Percentiles rank a stretch among this genome's conserved stretches.
Conservation (phyloP, 129 eudicot species). For the Silybum marianum region DNA sequence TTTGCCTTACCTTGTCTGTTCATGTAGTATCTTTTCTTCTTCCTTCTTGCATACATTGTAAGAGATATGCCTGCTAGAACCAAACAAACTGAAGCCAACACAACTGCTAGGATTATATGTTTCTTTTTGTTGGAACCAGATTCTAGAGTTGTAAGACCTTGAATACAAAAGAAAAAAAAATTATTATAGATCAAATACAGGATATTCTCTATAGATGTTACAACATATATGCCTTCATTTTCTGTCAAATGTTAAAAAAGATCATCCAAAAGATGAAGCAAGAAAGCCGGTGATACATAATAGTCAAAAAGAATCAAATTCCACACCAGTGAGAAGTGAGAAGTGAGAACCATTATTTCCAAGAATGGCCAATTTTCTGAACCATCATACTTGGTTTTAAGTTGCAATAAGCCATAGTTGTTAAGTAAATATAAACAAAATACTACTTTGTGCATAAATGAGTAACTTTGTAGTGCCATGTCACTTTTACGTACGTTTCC, state of each 20-base stretch:
- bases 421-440: neutral
- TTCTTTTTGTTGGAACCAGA: neutral
- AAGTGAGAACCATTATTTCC: neutral
- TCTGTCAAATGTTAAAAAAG: neutral
- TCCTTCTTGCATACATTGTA: neutral
- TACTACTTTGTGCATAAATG: neutral
- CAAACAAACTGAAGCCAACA: neutral
- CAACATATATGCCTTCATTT: neutral
- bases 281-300: neutral
- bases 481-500: neutral
- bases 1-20: conserved; percentile 1
- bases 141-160: neutral
- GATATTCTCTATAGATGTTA: neutral
- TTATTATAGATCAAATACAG: neutral
- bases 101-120: neutral
- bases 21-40: neutral
- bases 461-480: neutral
- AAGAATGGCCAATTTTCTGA: neutral
- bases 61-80: neutral
- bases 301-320: neutral
- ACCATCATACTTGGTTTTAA: neutral
- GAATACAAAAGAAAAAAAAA: neutral
- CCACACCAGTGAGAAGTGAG: neutral
- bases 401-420: neutral
- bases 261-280: neutral